Base-by-base conservation (phyloP, 768 basidiomycete genomes). In the Amanita thiersii region DNA sequence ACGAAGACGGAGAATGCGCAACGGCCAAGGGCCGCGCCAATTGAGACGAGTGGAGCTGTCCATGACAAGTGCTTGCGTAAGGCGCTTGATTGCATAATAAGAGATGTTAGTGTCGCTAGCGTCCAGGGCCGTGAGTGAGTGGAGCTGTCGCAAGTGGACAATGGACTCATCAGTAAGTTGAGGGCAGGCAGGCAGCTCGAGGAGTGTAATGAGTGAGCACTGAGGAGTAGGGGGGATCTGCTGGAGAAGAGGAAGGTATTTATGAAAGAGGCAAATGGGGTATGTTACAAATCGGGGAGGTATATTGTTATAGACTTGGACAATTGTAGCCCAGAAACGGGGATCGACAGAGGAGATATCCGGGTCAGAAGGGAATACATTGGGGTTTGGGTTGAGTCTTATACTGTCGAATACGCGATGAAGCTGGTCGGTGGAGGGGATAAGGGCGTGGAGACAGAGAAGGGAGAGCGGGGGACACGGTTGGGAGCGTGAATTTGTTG, bases 191-290 rank as follows among this genome's bases (percentile, higher is more conserved):
- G 74, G 67, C 6, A 88, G 61, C 35, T 81, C 68, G 17, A 89
- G 56, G 8, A 84, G 54, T 4, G 84, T 81, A 40, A 87, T 46
- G 23, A 88, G 65, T 2, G 81, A 66, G 54, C 85, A 88, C 17
- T 70, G 52, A 2, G 65, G 51, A 0, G 79, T 75, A 32, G 68
- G 60, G 1, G 70, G 68, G 30, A 86, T 72, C 11, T 47, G 48
- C 47, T 84, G 82, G 9, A 86, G 69, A 10, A 74, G 59, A 2
- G 72, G 72, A 0, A 81, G 58, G 47, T 76, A 66, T 4, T 52
- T 52, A 50, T 85, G 76, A 0, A 68, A 60, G 20, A 86, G 70
- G 2, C 78, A 70, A 11, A 82, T 54, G 14, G 56, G 47, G 54
- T 72, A 74, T 1, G 54, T 51, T 2, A 50, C 51, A 41, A 76